A percentile compares a stretch with the other conserved stretches of the same genome.
Evolutionary conservation across 1,284 basidiomycete genomes (phyloP).

Genomic region (Erythrobasidium hasegawianum): DNA sequence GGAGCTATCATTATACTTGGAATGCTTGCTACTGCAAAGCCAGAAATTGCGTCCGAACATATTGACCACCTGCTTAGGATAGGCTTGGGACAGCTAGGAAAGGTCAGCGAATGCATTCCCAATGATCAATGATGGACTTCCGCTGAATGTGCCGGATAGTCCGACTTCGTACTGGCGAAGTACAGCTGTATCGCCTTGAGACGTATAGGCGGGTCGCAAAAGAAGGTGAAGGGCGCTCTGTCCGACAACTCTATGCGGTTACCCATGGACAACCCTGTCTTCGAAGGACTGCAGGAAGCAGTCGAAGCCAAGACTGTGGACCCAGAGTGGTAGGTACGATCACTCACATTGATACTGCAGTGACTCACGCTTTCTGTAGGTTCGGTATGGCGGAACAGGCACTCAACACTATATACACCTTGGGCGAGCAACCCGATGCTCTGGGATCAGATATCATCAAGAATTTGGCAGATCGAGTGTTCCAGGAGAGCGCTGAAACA

Average conservation of each 20-base stretch:
- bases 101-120: constrained; percentile 55
- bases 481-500: constrained; percentile 52
- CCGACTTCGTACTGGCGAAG: constrained; percentile 80
- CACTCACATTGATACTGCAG: constrained; percentile 35
- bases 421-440: constrained; percentile 88
- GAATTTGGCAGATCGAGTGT: constrained; percentile 70
- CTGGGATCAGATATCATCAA: constrained; percentile 79
- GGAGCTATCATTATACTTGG: constrained; percentile 92
- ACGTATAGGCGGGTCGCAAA: constrained; percentile 85
- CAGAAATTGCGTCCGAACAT: constrained; percentile 78
- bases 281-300: constrained; percentile 72
- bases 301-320: constrained; percentile 71
- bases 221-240: constrained; percentile 93
- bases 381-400: constrained; percentile 94
- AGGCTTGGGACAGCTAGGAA: constrained; percentile 80
- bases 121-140: not conserved
- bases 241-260: constrained; percentile 80
- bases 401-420: constrained; percentile 90
- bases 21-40: constrained; percentile 85
- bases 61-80: constrained; percentile 81
- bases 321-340: constrained; percentile 66
- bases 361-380: constrained; percentile 43
- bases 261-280: constrained; percentile 83
- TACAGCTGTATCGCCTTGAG: constrained; percentile 93
- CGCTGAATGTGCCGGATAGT: constrained; percentile 53